Conservation (phyloP, 805 yeast genomes). For the Yarrowia phangngaensis region DNA sequence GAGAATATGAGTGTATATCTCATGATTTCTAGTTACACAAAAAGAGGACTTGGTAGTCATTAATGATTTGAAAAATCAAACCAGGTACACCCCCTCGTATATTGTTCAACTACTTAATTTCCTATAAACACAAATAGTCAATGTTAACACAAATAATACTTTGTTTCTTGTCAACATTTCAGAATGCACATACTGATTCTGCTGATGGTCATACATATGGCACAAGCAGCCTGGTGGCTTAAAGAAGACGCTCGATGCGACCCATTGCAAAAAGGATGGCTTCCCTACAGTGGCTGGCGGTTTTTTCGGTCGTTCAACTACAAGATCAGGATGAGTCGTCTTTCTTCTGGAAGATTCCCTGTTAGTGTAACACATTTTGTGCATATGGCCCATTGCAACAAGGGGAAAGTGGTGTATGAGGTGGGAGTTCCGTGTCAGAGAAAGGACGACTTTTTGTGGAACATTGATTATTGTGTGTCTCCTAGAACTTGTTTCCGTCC, state of each 20-base stretch:
- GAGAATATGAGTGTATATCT: no score
- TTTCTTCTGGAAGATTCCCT: slow-evolving; percentile 14
- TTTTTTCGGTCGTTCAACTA: slow-evolving; percentile 12
- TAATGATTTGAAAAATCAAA: no score
- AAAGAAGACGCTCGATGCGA: slow-evolving; percentile 20
- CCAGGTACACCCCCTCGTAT: no score
- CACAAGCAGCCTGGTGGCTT: slow-evolving; percentile 20
- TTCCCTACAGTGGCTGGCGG: slow-evolving; percentile 18
- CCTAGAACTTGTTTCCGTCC: slow-evolving; percentile 49
- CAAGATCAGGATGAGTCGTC: slow-evolving; percentile 1
- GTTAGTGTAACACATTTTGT: slow-evolving; percentile 2
- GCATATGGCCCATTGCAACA: slow-evolving; percentile 14
- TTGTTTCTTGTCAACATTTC: no score
- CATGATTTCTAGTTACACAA: no score
- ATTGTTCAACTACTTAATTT: no score
- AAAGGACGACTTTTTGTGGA: slow-evolving; percentile 20
- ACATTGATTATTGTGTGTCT: slow-evolving; percentile 9
- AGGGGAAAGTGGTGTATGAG: slow-evolving; percentile 19
- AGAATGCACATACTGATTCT: slow-evolving; percentile 3
- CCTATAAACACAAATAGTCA: no score
- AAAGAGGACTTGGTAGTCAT: no score
- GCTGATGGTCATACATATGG: slow-evolving; percentile 2
- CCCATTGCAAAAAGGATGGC: slow-evolving; percentile 18
- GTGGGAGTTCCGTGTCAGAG: slow-evolving; percentile 19
- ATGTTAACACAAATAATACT: no score